A percentile compares a stretch with the other conserved stretches of the same genome.
These are phyloP conservation scores for Coelastrella sp. DNA, from an alignment of 139 green algal species.

Conservation along the genomic window DNA sequence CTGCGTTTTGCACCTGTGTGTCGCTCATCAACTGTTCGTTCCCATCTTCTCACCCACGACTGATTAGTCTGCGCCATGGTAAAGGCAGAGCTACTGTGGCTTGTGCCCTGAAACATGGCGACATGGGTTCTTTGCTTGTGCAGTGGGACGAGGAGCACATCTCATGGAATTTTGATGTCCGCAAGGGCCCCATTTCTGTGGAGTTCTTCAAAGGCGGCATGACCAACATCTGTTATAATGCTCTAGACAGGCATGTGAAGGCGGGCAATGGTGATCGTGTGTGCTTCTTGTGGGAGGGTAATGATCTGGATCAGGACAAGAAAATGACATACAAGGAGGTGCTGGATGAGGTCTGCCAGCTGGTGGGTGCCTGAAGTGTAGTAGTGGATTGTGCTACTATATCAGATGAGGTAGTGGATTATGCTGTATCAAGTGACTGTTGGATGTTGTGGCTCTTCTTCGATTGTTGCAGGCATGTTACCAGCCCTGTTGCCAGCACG, in stretches of 20 bases:
- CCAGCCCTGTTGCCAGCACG: too few relatives aligned
- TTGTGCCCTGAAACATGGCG: too few relatives aligned
- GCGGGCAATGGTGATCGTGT: conserved; percentile 1
- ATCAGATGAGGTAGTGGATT: background rate
- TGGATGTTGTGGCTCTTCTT: too few relatives aligned
- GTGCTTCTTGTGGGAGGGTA: conserved; percentile 89
- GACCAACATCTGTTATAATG: conserved; percentile 91
- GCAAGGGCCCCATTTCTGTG: conserved; percentile 75
- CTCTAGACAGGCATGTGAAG: conserved; percentile 77
- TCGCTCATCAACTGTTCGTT: too few relatives aligned
- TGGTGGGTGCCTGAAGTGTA: conserved; percentile 16
- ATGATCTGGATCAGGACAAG: conserved; percentile 65
- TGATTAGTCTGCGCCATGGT: too few relatives aligned
- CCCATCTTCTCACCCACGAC: too few relatives aligned
- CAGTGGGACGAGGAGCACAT: conserved; percentile 52
- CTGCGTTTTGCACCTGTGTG: too few relatives aligned
- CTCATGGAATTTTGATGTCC: conserved; percentile 82
- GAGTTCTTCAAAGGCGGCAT: conserved; percentile 79
- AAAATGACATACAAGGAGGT: conserved; percentile 86
- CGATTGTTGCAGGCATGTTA: too few relatives aligned
- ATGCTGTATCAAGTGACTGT: too few relatives aligned
- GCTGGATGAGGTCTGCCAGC: conserved; percentile 52
- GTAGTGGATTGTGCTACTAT: background rate
- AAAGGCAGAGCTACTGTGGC: too few relatives aligned
- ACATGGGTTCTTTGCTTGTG: background rate